Base-by-base conservation (phyloP, 1,284 basidiomycete genomes). In the Trametes sp. region DNA sequence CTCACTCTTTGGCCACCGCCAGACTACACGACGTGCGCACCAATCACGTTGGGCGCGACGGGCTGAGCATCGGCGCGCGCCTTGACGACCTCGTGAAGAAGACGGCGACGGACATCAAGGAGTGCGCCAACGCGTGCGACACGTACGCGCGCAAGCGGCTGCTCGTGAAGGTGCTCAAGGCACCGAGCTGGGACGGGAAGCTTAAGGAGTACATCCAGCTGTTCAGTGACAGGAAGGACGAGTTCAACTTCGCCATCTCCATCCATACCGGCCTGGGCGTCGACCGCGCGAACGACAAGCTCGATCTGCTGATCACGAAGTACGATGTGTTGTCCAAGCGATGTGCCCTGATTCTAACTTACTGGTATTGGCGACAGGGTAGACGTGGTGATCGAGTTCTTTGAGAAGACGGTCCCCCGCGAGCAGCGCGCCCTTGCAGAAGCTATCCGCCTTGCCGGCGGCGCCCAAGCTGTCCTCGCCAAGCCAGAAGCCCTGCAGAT, bases 141-240 rank as follows among this genome's bases (percentile, higher is more conserved):
- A 68, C 73, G 0, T 77, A 75, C 58, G 60, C 65, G 2, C 76
- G 74, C 66, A 76, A 74, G 59, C 63, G 66, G 2, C 68, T 72
- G 4, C 57, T 75, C 68, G 78, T 77, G 3, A 81, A 79, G 59
- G 73, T 78, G 0, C 52, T 82, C 36, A 77, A 77, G 44, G 72
- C 76, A 13, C 69, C 75, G 23, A 66, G 72, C 42, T 83, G 81
- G 74, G 77, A 81, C 53, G 48, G 49, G 5, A 74, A 71, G 5
- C 73, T 83, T 4, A 71, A 76, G 3, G 73, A 61, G 5, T 81
- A 73, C 57, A 70, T 75, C 13, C 57, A 68, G 16, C 70, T 59
- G 4, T 82, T 82, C 66, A 64, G 64, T 10, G 69, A 72, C 11
- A 73, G 76, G 11, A 75, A 76, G 45, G 63, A 67, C 28, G 73